Evolutionary conservation across 2,329 filamentous ascomycete species (phyloP), one percentile per base, ranked within the genome.

Genomic region (Trichothecium roseum): DNA sequence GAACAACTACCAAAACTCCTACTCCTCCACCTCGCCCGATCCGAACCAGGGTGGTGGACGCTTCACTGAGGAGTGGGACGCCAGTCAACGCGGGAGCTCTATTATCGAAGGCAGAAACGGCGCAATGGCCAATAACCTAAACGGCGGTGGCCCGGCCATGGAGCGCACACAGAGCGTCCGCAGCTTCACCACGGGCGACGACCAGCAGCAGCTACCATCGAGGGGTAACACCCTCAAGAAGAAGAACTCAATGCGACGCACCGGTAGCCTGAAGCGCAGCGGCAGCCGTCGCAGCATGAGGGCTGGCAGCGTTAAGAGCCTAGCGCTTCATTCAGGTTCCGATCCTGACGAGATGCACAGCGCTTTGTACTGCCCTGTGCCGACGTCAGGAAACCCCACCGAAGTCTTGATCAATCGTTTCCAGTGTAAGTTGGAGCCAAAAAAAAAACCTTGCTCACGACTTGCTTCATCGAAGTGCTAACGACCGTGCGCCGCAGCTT

Each of bases 311-410:
- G 85, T 95, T 35, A 77, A 78, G 47, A 93, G 87, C 49, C 67
- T 94, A 38, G 77, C 73, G 18, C 62, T 87, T 38, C 83, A 84
- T 40, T 78, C 83, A 40, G 73, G 68, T 5, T 68, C 68, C 20
- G 80, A 85, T 40, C 70, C 74, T 41, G 74, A 81, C 40, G 78
- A 85, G 53, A 67, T 71, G 45, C 82, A 88, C 54, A 95, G 84
- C 59, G 85, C 82, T 30, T 95, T 95, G 55, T 81, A 79, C 55
- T 87, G 86, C 33, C 91, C 91, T 1, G 81, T 98, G 24, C 91
- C 88, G 3, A 95, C 85, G 5, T 75, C 74, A 14, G 85, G 86
- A 4, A 87, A 79, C 35, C 91, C 91, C 3, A 96, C 91, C 2
- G 89, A 96, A 39, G 70, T 84, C 34, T 69, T 98, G 20, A 83